Evolutionary conservation across 1,284 basidiomycete genomes (phyloP).

Genomic region (Trametes versicolor): DNA sequence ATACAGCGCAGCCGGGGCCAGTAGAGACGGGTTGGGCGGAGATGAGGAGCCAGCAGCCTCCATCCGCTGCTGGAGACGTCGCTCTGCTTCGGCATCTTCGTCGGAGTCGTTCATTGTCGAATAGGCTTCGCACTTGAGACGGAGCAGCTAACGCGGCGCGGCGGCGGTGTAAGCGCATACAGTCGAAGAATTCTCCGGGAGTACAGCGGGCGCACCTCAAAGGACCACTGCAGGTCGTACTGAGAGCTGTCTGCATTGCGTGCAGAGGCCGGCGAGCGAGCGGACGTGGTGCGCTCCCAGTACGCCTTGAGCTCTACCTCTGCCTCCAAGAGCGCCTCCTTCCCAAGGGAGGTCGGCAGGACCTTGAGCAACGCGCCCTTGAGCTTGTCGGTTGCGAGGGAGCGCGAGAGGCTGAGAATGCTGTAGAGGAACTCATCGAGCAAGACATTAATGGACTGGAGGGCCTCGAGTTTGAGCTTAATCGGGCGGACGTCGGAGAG

Average conservation of each 20-base stretch:
- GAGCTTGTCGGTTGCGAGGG: slow-evolving; percentile 80
- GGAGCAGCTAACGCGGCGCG: slow-evolving; percentile 62
- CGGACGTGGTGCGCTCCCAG: slow-evolving; percentile 71
- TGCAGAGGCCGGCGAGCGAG: slow-evolving; percentile 45
- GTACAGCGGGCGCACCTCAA: slow-evolving; percentile 63
- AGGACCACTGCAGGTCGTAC: slow-evolving; percentile 77
- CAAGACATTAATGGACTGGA: slow-evolving; percentile 82
- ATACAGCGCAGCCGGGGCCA: slow-evolving; percentile 89
- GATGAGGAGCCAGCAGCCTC: slow-evolving; percentile 49
- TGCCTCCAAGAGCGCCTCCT: slow-evolving; percentile 91
- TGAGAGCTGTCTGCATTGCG: slow-evolving; percentile 57
- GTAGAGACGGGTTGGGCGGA: slow-evolving; percentile 62
- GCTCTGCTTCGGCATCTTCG: slow-evolving; percentile 75
- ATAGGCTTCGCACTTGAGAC: slow-evolving; percentile 86
- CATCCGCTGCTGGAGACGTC: slow-evolving; percentile 68
- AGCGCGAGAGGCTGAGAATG: slow-evolving; percentile 75
- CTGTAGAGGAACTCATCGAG: slow-evolving; percentile 89
- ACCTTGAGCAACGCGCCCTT: slow-evolving; percentile 78
- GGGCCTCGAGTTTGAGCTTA: slow-evolving; percentile 77
- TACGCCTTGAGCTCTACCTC: slow-evolving; percentile 91
- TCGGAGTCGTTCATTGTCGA: slow-evolving; percentile 86
- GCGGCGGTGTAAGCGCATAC: slow-evolving; percentile 7
- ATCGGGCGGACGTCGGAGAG: slow-evolving; percentile 93
- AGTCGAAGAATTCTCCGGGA: background rate
- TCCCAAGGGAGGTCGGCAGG: slow-evolving; percentile 82